Evolutionary conservation across 345 rosid genomes (phyloP).

Genomic region (Cardamine occulta): DNA sequence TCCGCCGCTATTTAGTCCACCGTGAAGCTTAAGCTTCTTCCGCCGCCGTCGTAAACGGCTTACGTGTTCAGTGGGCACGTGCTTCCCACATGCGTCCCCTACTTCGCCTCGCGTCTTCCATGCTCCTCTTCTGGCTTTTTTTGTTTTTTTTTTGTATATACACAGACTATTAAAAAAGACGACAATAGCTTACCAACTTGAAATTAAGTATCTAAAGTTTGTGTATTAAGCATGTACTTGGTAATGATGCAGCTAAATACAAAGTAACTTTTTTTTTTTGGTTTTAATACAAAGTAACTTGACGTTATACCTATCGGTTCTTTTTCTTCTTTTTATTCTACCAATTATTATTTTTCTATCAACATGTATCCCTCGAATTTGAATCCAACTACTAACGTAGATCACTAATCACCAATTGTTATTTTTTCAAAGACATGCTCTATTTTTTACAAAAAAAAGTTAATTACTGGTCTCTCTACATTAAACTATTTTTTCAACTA

Average conservation of each 20-base stretch:
- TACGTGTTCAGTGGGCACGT: constrained; percentile 25
- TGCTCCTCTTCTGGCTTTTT: constrained; percentile 17
- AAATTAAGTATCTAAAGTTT: not conserved
- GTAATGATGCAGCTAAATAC: not conserved
- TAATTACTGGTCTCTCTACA: no score
- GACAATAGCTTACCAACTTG: constrained; percentile 12
- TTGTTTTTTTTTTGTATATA: not conserved
- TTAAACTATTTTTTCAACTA: no score
- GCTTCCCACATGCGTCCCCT: constrained; percentile 35
- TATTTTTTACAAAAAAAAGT: no score
- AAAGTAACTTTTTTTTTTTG: not conserved
- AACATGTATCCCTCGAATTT: no score
- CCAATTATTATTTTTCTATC: no score
- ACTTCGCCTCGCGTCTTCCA: constrained; percentile 25
- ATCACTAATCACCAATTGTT: not conserved
- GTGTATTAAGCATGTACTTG: constrained; percentile 18
- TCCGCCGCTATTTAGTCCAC: constrained; percentile 12
- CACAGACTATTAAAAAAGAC: not conserved
- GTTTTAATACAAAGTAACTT: not conserved
- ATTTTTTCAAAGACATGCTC: not conserved
- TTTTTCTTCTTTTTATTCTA: not conserved
- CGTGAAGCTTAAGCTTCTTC: constrained; percentile 31
- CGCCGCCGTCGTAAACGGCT: constrained; percentile 27
- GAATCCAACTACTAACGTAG: no score
- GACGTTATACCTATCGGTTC: not conserved